Base-by-base conservation (phyloP, 164 flowering plant species). In the Berberis vulgaris region DNA sequence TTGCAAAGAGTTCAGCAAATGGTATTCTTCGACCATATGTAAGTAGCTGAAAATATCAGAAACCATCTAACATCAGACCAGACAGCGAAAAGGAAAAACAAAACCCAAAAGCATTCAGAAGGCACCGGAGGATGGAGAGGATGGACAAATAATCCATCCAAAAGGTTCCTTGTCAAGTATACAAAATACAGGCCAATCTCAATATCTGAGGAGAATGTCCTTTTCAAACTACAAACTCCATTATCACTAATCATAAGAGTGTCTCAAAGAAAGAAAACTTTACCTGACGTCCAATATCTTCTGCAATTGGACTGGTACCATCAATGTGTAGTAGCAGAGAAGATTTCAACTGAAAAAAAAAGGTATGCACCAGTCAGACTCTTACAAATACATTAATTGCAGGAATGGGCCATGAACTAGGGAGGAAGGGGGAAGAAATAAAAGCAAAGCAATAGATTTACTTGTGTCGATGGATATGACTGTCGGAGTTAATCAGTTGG, bases 281-380 rank as follows among this genome's bases (percentile, higher is more conserved):
- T 74, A 95, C 99, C 98, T 95, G 97, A 39, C 96, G 97, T 1
- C 98, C 99, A 77, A 94, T 94, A 71, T 94, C 99, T 78, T 94
- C 99, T 65, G 99, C 97, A 59, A 85, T 72, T 41, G 94, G 88
- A 70, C 96, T 94, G 52, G 90, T 84, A 69, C 99, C 97, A 76
- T 94, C 99, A 43, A 89, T 76, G 78, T 91, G 91, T 72, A 91
- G 96, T 69, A 87, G 73, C 72, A 94, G 75, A 68, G 90, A 85
- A 56, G 99, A 89, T 77, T 94, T 94, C 77, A 91, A 71, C 99
- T 94, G 50, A 38, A 45, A 60, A 1, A 41, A 7, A 26, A 26
- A 26, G 26, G 26, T 26, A 26, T 0, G 26, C 0, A 26, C 26
- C 26, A 26, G 26, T 26, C 26, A 26, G 26, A 26, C 26, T 26